A percentile compares a stretch with the other conserved stretches of the same genome.
These are phyloP conservation scores for Karstenula rhodostoma DNA, from an alignment of 2,329 filamentous ascomycete species.

Conservation along the genomic window DNA sequence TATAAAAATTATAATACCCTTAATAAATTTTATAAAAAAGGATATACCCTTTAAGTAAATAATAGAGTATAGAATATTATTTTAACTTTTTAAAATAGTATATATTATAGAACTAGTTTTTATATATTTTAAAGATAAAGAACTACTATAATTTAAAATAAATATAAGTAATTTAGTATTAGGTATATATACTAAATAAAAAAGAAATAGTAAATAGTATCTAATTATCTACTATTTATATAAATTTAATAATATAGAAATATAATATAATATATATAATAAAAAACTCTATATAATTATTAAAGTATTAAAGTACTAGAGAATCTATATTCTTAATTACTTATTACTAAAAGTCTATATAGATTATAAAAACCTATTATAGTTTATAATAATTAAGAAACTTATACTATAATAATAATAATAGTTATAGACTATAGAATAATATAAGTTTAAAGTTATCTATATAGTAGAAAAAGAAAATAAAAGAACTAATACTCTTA, in stretches of 20 bases:
- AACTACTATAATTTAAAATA: conserved; percentile 7
- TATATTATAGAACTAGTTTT: conserved; percentile 9
- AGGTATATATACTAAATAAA: neutral
- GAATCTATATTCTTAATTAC: conserved; percentile 4
- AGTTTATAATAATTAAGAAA: conserved; percentile 11
- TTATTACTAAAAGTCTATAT: conserved; percentile 7
- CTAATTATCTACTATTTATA: conserved; percentile 13
- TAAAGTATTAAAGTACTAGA: conserved; percentile 12
- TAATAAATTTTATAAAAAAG: conserved; percentile 1
- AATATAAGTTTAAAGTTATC: conserved; percentile 4
- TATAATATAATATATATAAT: conserved; percentile 17
- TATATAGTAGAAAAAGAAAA: conserved; percentile 1
- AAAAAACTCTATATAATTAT: conserved; percentile 8
- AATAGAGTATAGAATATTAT: neutral
- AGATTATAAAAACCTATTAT: conserved; percentile 2
- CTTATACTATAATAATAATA: conserved; percentile 8
- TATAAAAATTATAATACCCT: neutral
- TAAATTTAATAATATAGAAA: conserved; percentile 7
- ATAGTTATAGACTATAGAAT: neutral
- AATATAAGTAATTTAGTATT: neutral
- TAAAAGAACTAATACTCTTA: neutral
- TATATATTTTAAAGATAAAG: neutral
- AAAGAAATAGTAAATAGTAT: conserved; percentile 10
- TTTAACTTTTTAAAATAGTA: neutral
- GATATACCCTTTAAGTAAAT: conserved; percentile 3